A percentile compares a stretch with the other conserved stretches of the same genome.
These are phyloP conservation scores for Cladosporium cucumerinum DNA, from an alignment of 2,329 filamentous ascomycete genomes.

Conservation along the genomic window DNA sequence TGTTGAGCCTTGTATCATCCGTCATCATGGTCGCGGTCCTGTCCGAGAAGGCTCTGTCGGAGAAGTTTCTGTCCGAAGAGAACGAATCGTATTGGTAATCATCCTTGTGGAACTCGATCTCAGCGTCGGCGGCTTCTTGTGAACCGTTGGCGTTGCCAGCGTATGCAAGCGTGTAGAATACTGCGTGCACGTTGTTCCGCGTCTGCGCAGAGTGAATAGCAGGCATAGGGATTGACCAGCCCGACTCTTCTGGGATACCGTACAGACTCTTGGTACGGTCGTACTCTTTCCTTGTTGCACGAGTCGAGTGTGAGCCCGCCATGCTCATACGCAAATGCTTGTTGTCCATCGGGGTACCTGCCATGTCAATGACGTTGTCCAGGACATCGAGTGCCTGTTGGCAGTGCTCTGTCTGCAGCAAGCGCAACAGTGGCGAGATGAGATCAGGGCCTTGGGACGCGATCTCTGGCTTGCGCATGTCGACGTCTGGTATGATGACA, in stretches of 20 bases:
- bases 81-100: constrained; percentile 77
- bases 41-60: constrained; percentile 52
- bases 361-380: constrained; percentile 93
- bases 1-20: constrained; percentile 67
- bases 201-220: constrained; percentile 85
- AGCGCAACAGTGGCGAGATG: constrained; percentile 83
- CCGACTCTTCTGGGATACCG: constrained; percentile 90
- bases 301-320: constrained; percentile 76
- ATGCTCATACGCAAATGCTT: constrained; percentile 98
- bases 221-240: constrained; percentile 93
- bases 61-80: constrained; percentile 18
- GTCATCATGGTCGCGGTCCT: constrained; percentile 91
- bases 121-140: constrained; percentile 64
- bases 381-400: constrained; percentile 87
- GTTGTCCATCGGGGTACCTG: constrained; percentile 80
- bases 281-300: constrained; percentile 86
- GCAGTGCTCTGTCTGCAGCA: constrained; percentile 90
- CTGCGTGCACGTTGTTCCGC: constrained; percentile 87
- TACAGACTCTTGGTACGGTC: constrained; percentile 92
- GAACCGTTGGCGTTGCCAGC: constrained; percentile 39
- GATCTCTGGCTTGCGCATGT: constrained; percentile 89
- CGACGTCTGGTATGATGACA: constrained; percentile 79
- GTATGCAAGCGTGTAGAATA: constrained; percentile 70
- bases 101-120: constrained; percentile 89
- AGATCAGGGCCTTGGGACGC: constrained; percentile 89